phyloP scores from a whole-genome alignment of 1,284 basidiomycete genomes.

The Ustilago shanxiensis region DNA sequence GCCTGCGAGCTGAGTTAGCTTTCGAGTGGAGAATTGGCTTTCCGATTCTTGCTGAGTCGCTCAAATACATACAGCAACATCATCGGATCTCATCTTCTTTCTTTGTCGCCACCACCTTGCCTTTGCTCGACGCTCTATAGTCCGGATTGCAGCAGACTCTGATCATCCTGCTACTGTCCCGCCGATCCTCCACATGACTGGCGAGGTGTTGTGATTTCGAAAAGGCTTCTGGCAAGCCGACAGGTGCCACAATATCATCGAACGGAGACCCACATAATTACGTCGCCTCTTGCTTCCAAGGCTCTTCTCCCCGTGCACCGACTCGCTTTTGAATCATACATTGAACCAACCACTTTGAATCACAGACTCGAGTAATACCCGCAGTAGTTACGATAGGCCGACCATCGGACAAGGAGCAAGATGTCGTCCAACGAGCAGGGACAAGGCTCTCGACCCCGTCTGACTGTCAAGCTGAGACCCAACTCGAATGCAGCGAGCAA shows the following conservation, averaged over 20 bases:
- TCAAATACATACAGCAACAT: background rate
- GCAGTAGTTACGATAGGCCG: background rate
- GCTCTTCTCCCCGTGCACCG: background rate
- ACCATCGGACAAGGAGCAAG: background rate
- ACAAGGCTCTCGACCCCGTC: slow-evolving; percentile 32
- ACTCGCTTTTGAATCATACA: background rate
- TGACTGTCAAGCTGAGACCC: slow-evolving; percentile 50
- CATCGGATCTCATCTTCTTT: background rate
- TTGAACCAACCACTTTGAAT: background rate
- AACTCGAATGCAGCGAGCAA: slow-evolving; percentile 19
- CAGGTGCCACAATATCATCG: background rate
- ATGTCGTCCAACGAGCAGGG: slow-evolving; percentile 32
- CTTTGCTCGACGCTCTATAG: background rate
- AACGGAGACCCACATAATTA: background rate
- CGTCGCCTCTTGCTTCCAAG: background rate
- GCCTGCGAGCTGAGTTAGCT: no score
- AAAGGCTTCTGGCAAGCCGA: background rate
- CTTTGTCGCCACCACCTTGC: background rate
- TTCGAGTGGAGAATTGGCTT: background rate
- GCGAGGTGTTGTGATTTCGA: background rate
- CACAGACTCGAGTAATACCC: background rate
- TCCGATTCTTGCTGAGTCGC: background rate
- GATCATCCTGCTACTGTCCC: background rate
- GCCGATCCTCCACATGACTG: background rate
- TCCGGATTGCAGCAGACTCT: background rate